Conservation (phyloP, 116 monocot species). For the Papilionanthe hybrid region DNA sequence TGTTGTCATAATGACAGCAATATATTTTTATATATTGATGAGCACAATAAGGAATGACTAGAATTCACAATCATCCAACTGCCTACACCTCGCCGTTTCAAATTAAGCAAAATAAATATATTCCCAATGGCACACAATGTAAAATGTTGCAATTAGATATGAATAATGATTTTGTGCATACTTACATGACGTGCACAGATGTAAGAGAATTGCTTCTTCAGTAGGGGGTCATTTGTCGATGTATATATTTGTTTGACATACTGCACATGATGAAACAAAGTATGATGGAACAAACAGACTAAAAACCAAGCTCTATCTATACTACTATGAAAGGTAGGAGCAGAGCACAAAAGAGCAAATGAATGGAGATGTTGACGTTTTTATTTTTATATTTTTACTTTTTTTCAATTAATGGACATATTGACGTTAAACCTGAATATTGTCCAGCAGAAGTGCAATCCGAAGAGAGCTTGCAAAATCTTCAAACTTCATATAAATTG, state of each 20-base stretch:
- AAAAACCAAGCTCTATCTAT: not conserved
- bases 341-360: not conserved
- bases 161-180: not conserved
- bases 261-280: conserved; percentile 27
- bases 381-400: no score
- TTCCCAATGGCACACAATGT: not conserved
- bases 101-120: not conserved
- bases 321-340: not conserved
- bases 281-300: conserved; percentile 1
- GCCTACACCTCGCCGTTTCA: not conserved
- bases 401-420: no score
- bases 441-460: conserved; percentile 75
- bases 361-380: not conserved
- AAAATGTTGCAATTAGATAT: not conserved
- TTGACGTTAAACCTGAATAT: conserved; percentile 49
- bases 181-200: conserved; percentile 95
- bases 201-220: conserved; percentile 97
- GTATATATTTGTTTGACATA: conserved; percentile 79
- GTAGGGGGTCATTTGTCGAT: conserved; percentile 52
- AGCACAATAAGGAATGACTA: not conserved
- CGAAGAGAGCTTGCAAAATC: conserved; percentile 76
- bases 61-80: not conserved
- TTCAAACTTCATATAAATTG: conserved; percentile 84
- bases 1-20: not conserved
- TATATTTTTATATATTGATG: not conserved